Evolutionary conservation across 345 rosid genomes (phyloP).

Genomic region (Mangifera indica): DNA sequence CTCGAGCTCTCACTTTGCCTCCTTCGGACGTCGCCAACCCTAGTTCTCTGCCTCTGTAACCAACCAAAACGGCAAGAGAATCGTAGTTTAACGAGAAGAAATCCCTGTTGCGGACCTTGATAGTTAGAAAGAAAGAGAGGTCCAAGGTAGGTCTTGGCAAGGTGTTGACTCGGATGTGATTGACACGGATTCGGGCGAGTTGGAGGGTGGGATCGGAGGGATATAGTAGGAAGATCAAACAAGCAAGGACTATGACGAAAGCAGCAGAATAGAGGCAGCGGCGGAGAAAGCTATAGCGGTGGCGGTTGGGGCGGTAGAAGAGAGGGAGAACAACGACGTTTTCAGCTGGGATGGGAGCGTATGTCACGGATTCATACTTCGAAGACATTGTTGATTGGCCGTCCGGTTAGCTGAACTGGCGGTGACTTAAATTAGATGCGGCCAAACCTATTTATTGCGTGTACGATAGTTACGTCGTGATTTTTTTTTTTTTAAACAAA

Average conservation of each 20-base stretch:
- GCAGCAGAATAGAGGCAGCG: slow-evolving; percentile 42
- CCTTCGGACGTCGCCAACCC: slow-evolving; percentile 62
- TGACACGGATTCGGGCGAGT: slow-evolving; percentile 54
- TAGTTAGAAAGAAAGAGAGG: slow-evolving; percentile 60
- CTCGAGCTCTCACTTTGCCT: slow-evolving; percentile 58
- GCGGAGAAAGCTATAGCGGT: slow-evolving; percentile 34
- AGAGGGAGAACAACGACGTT: slow-evolving; percentile 55
- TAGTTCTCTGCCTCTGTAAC: slow-evolving; percentile 76
- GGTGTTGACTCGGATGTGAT: slow-evolving; percentile 49
- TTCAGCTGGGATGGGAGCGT: slow-evolving; percentile 39
- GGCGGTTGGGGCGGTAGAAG: slow-evolving; percentile 29
- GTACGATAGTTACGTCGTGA: too few species aligned
- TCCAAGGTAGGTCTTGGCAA: slow-evolving; percentile 52
- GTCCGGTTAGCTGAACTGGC: neutral
- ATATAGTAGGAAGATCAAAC: slow-evolving; percentile 52
- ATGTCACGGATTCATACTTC: slow-evolving; percentile 37
- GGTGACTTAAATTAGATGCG: neutral
- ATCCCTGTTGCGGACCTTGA: slow-evolving; percentile 63
- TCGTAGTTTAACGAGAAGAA: slow-evolving; percentile 64
- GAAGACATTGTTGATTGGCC: slow-evolving; percentile 33
- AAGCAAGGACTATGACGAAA: slow-evolving; percentile 49
- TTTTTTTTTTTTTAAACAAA: too few species aligned
- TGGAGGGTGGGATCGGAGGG: slow-evolving; percentile 67
- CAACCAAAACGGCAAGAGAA: slow-evolving; percentile 59
- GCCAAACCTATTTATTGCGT: neutral